Conservation (phyloP, 148 eudicot genomes). For the Fagopyrum esculentum region DNA sequence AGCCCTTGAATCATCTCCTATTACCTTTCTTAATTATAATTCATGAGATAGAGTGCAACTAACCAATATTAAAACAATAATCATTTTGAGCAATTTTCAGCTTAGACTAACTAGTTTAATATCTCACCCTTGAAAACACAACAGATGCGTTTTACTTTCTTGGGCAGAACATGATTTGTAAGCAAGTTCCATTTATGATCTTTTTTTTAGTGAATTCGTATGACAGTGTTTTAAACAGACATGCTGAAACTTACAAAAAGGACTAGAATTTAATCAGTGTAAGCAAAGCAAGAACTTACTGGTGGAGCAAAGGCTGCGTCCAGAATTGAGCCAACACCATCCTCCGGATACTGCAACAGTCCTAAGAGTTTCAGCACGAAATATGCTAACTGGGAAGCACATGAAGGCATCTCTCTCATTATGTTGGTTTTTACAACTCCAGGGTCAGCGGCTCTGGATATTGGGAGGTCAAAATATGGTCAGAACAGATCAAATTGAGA, state of each 20-base stretch:
- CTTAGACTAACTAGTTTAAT: no score
- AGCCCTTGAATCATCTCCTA: no score
- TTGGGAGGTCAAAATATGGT: background rate
- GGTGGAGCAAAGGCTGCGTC: conserved; percentile 91
- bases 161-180: background rate
- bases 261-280: background rate
- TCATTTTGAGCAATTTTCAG: no score
- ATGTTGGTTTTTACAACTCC: conserved; percentile 83
- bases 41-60: no score
- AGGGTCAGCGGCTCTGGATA: conserved; percentile 77
- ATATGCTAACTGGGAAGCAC: conserved; percentile 41
- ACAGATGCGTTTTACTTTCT: background rate
- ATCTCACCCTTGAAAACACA: no score
- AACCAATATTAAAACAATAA: no score
- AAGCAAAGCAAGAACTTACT: conserved; percentile 35
- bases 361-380: conserved; percentile 44
- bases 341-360: conserved; percentile 57
- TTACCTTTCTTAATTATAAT: no score
- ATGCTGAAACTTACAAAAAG: background rate
- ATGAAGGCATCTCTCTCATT: conserved; percentile 71
- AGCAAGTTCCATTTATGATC: background rate
- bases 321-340: conserved; percentile 49
- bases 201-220: no score
- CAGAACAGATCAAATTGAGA: background rate
- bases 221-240: no score